Conservation (phyloP, 1,284 basidiomycete species). For the Pisolithus thermaeus region DNA sequence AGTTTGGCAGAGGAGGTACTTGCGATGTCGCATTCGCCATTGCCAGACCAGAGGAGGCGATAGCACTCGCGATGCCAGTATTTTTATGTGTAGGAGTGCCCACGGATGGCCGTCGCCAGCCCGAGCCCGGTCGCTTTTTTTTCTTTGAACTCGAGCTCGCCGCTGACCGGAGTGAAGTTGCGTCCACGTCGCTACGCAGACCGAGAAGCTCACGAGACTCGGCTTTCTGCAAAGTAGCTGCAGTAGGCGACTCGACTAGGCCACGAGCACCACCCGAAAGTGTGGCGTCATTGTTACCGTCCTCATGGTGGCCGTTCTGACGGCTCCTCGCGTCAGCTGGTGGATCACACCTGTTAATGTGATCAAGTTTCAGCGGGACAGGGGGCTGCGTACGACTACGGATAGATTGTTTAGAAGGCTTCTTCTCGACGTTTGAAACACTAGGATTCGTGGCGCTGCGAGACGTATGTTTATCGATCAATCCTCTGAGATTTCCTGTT, state of each 20-base stretch:
- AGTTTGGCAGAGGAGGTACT: conserved; percentile 14
- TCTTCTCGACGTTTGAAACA: conserved; percentile 6
- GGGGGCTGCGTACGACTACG: conserved; percentile 24
- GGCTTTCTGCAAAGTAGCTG: conserved; percentile 16
- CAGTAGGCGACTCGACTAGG: conserved; percentile 50
- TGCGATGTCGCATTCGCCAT: conserved; percentile 52
- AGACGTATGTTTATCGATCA: conserved; percentile 19
- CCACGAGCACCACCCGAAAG: neutral
- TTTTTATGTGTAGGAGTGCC: conserved; percentile 39
- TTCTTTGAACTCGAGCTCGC: conserved; percentile 28
- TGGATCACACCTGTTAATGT: conserved; percentile 1
- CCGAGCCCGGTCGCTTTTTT: conserved; percentile 23
- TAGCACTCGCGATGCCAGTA: conserved; percentile 55
- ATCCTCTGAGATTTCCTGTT: conserved; percentile 33
- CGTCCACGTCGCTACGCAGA: conserved; percentile 33
- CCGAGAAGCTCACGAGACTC: conserved; percentile 24
- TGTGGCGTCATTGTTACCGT: neutral
- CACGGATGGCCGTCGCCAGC: conserved; percentile 37
- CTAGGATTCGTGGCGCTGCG: conserved; percentile 1
- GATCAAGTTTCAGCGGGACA: conserved; percentile 22
- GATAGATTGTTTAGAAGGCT: conserved; percentile 23
- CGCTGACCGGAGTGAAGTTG: conserved; percentile 34
- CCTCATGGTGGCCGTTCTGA: conserved; percentile 19
- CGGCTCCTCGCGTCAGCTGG: conserved; percentile 9
- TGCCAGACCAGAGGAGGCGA: conserved; percentile 59